phyloP scores from a whole-genome alignment of 495 filamentous ascomycete species.

The Penicillium riverlandense region DNA sequence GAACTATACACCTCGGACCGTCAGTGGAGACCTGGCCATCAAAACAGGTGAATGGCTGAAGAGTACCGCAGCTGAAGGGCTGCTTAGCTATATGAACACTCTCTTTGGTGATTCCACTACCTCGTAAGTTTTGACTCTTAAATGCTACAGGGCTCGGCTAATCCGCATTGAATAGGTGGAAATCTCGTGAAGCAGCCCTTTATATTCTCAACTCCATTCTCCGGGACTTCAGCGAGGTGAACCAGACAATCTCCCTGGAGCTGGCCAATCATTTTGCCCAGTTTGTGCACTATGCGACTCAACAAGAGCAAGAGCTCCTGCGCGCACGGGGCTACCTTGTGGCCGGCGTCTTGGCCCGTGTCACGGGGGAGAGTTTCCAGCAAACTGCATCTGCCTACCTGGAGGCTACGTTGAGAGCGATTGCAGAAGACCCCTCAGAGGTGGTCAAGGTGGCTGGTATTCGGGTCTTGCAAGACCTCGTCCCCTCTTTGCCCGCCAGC shows the following conservation, averaged over 20 bases:
- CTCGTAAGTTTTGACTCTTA: slow-evolving; percentile 37
- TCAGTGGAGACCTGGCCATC: slow-evolving; percentile 82
- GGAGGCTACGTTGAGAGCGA: slow-evolving; percentile 66
- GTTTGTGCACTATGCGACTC: slow-evolving; percentile 72
- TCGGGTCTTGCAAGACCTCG: slow-evolving; percentile 77
- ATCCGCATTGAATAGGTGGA: slow-evolving; percentile 37
- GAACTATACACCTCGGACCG: slow-evolving; percentile 89
- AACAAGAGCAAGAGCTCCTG: slow-evolving; percentile 59
- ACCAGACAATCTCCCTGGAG: slow-evolving; percentile 56
- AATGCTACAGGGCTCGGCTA: slow-evolving; percentile 18
- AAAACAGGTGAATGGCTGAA: slow-evolving; percentile 91
- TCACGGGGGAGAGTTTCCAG: slow-evolving; percentile 45
- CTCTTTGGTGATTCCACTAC: slow-evolving; percentile 50
- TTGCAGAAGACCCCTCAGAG: slow-evolving; percentile 68
- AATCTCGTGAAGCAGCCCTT: slow-evolving; percentile 67
- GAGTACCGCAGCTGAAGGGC: slow-evolving; percentile 58
- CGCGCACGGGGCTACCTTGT: slow-evolving; percentile 80
- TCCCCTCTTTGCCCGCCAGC: slow-evolving; percentile 48
- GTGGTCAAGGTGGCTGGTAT: slow-evolving; percentile 89
- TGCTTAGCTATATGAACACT: slow-evolving; percentile 63
- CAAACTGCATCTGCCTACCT: slow-evolving; percentile 55
- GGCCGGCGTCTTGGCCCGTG: slow-evolving; percentile 63
- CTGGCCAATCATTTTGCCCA: slow-evolving; percentile 65
- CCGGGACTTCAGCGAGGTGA: slow-evolving; percentile 70
- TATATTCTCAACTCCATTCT: slow-evolving; percentile 76